phyloP scores from a whole-genome alignment of 1,139 yeast genomes.

The Nakaseomyces bracarensis region DNA sequence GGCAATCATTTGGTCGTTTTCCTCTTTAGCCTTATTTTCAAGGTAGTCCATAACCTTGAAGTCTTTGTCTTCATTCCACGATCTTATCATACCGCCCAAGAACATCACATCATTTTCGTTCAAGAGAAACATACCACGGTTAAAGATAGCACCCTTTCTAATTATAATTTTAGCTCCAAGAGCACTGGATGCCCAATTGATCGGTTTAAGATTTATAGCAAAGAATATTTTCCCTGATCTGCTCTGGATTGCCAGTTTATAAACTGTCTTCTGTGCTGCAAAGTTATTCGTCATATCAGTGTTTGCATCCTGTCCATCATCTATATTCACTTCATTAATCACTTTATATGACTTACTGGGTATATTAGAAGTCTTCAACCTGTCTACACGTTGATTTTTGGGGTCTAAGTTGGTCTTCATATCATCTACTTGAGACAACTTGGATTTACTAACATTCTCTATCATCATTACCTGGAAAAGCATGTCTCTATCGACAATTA shows the following conservation, averaged over 20 bases:
- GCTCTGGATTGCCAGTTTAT: slow-evolving; percentile 36
- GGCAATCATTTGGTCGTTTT: slow-evolving; percentile 7
- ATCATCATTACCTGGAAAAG: slow-evolving; percentile 38
- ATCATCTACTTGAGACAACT: slow-evolving; percentile 33
- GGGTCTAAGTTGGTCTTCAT: slow-evolving; percentile 28
- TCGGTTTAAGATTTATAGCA: slow-evolving; percentile 32
- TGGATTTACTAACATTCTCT: slow-evolving; percentile 33
- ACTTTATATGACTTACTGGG: slow-evolving; percentile 10
- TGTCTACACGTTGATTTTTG: slow-evolving; percentile 26
- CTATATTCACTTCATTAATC: slow-evolving; percentile 22
- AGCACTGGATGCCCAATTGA: slow-evolving; percentile 21
- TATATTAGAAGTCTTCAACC: slow-evolving; percentile 11
- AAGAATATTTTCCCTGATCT: slow-evolving; percentile 32
- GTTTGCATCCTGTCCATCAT: slow-evolving; percentile 18
- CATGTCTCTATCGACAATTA: slow-evolving; percentile 20
- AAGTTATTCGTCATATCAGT: slow-evolving; percentile 13
- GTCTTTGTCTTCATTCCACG: slow-evolving; percentile 30
- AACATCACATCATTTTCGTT: slow-evolving; percentile 18
- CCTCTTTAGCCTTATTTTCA: slow-evolving; percentile 21
- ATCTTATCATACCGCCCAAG: slow-evolving; percentile 26
- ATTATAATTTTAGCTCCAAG: slow-evolving; percentile 29
- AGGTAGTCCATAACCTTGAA: slow-evolving; percentile 25
- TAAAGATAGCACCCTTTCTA: slow-evolving; percentile 22
- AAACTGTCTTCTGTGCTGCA: slow-evolving; percentile 17
- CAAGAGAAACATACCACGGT: slow-evolving; percentile 27